Percentiles rank a stretch among this genome's conserved stretches.
Conservation (phyloP, 805 yeast genomes). For the Wickerhamomyces silvicola region DNA sequence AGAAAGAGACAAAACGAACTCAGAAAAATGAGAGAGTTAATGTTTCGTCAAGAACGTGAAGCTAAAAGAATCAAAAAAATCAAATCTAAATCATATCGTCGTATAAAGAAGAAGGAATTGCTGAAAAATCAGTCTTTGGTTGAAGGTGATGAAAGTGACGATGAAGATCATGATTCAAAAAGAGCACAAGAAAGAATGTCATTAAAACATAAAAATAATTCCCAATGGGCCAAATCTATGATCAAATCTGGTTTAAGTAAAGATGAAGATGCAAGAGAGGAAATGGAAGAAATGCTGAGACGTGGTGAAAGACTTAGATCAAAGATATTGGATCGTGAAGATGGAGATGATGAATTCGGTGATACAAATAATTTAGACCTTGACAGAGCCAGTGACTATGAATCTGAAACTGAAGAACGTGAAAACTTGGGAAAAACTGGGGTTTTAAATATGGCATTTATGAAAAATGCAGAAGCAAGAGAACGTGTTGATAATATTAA, state of each 20-base stretch:
- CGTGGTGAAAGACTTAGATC: conserved; percentile 73
- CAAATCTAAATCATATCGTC: conserved; percentile 84
- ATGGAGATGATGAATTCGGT: conserved; percentile 33
- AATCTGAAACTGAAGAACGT: conserved; percentile 26
- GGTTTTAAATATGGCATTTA: conserved; percentile 88
- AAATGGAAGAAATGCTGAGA: conserved; percentile 89
- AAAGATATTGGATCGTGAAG: conserved; percentile 59
- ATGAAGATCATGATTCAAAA: conserved; percentile 59
- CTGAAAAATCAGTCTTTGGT: conserved; percentile 63
- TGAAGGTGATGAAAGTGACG: conserved; percentile 48
- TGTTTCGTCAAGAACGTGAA: conserved; percentile 91
- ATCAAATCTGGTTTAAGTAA: conserved; percentile 85
- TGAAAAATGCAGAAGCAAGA: conserved; percentile 82
- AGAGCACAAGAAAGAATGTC: conserved; percentile 93
- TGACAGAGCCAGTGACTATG: conserved; percentile 42
- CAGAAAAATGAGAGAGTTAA: conserved; percentile 87
- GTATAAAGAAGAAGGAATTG: conserved; percentile 79
- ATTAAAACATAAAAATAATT: conserved; percentile 79
- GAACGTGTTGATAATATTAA: conserved; percentile 52
- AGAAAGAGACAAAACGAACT: conserved; percentile 71
- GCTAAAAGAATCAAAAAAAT: conserved; percentile 91
- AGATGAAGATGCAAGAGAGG: conserved; percentile 77
- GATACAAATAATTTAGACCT: conserved; percentile 42
- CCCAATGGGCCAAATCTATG: conserved; percentile 89
- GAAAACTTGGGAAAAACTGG: conserved; percentile 74